Percentiles rank a stretch among this genome's conserved stretches.
phyloP scores from a whole-genome alignment of 805 yeast species.

The Metschnikowia cubensis region DNA sequence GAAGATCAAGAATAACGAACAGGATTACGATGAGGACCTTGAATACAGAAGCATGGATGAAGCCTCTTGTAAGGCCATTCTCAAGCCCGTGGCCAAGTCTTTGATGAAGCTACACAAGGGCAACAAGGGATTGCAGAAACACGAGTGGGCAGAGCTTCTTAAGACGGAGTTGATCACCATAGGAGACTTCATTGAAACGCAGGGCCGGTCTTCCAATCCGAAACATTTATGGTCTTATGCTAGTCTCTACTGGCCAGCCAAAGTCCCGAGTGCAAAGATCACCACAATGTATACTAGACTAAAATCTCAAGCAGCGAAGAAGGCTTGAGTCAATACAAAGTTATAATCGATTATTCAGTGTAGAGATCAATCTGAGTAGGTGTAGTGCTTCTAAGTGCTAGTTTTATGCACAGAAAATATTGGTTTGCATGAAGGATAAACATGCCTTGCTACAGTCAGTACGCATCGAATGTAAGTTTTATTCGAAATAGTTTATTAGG shows the following conservation, averaged over 20 bases:
- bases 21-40: constrained; percentile 28
- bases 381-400: no score
- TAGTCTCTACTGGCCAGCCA: constrained; percentile 81
- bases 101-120: constrained; percentile 67
- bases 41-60: constrained; percentile 83
- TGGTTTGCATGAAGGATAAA: no score
- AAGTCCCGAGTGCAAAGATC: constrained; percentile 70
- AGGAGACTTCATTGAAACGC: constrained; percentile 58
- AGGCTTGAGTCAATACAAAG: constrained; percentile 2
- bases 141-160: constrained; percentile 71
- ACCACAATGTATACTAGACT: constrained; percentile 71
- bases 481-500: no score
- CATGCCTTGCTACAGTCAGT: no score
- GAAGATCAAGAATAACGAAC: constrained; percentile 18
- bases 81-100: constrained; percentile 66
- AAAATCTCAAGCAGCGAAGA: constrained; percentile 24
- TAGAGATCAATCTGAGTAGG: no score
- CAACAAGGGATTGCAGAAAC: constrained; percentile 64
- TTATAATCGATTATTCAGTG: not conserved
- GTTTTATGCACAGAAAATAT: no score
- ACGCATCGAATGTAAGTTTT: not conserved
- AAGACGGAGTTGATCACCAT: constrained; percentile 65
- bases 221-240: constrained; percentile 85
- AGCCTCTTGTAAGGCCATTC: constrained; percentile 51
- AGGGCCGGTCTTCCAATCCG: constrained; percentile 32